Evolutionary conservation across 2,329 filamentous ascomycete species (phyloP).

Genomic region (Aspergillus piperis): DNA sequence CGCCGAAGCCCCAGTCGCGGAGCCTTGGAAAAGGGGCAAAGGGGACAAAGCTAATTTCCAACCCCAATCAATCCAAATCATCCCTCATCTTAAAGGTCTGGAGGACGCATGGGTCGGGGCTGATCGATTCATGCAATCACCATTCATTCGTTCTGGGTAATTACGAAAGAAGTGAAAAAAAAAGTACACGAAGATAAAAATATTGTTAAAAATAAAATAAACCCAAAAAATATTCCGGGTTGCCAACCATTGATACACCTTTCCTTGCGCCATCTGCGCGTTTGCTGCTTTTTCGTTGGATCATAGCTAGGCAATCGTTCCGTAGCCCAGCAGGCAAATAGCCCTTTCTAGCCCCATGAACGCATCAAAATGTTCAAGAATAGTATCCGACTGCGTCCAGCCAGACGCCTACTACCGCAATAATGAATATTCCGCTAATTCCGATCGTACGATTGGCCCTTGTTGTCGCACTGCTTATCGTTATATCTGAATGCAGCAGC

Average conservation of each 20-base stretch:
- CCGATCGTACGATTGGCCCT: slow-evolving; percentile 11
- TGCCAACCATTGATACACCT: slow-evolving; percentile 7
- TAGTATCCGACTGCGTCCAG: neutral
- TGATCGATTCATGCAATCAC: neutral
- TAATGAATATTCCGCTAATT: slow-evolving; percentile 5
- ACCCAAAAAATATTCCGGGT: neutral
- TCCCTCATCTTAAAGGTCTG: slow-evolving; percentile 1
- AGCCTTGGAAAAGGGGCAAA: slow-evolving; percentile 3
- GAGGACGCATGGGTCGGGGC: neutral
- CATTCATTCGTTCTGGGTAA: neutral
- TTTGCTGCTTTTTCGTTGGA: slow-evolving; percentile 16
- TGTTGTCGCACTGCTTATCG: slow-evolving; percentile 13
- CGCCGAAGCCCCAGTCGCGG: neutral
- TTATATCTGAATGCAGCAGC: slow-evolving; percentile 9
- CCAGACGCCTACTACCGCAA: neutral
- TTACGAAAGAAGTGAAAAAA: neutral
- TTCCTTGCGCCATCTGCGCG: slow-evolving; percentile 15
- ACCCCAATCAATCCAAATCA: slow-evolving; percentile 2
- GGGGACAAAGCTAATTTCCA: neutral
- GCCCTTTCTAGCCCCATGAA: neutral
- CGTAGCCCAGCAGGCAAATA: too few relatives aligned
- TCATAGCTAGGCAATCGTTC: neutral
- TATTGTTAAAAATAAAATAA: too few relatives aligned
- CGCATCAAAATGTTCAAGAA: neutral
- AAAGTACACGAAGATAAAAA: too few relatives aligned